phyloP scores from a whole-genome alignment of 768 basidiomycete genomes.

The Mycena capillaripes region DNA sequence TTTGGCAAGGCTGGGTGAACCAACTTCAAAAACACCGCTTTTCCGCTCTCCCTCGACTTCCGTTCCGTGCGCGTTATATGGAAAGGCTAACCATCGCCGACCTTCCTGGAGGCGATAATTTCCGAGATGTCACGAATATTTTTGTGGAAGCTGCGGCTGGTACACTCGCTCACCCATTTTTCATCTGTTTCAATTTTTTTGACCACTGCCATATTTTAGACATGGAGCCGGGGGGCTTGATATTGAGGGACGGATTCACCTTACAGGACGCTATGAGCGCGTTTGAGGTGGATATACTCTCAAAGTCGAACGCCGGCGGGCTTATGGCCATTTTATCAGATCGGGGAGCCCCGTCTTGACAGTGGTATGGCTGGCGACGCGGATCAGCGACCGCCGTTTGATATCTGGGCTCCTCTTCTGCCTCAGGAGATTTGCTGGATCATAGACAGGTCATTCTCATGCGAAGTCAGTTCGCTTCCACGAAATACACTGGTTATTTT shows the following conservation, averaged over 20 bases:
- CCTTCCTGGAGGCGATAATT: constrained; percentile 72
- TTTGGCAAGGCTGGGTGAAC: neutral
- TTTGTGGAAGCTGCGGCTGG: constrained; percentile 75
- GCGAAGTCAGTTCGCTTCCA: constrained; percentile 73
- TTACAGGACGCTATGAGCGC: constrained; percentile 95
- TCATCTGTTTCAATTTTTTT: constrained; percentile 26
- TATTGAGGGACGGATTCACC: constrained; percentile 79
- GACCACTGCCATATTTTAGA: constrained; percentile 52
- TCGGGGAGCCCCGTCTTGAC: constrained; percentile 92
- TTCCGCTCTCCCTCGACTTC: neutral
- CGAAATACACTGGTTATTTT: neutral
- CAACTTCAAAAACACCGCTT: constrained; percentile 15
- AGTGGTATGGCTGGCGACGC: constrained; percentile 73
- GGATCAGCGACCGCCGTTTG: constrained; percentile 64
- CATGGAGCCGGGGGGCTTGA: constrained; percentile 72
- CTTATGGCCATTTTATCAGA: constrained; percentile 60
- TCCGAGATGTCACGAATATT: constrained; percentile 72
- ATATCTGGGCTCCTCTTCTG: constrained; percentile 72
- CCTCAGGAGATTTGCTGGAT: constrained; percentile 93
- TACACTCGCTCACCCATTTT: constrained; percentile 46
- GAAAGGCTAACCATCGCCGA: constrained; percentile 22
- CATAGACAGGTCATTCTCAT: constrained; percentile 80
- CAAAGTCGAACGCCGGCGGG: constrained; percentile 9
- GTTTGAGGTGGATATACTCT: constrained; percentile 73
- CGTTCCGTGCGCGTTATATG: constrained; percentile 23